These are phyloP conservation scores for Scedosporium apiospermum DNA, from an alignment of 2,329 filamentous ascomycete genomes.

Conservation along the genomic window DNA sequence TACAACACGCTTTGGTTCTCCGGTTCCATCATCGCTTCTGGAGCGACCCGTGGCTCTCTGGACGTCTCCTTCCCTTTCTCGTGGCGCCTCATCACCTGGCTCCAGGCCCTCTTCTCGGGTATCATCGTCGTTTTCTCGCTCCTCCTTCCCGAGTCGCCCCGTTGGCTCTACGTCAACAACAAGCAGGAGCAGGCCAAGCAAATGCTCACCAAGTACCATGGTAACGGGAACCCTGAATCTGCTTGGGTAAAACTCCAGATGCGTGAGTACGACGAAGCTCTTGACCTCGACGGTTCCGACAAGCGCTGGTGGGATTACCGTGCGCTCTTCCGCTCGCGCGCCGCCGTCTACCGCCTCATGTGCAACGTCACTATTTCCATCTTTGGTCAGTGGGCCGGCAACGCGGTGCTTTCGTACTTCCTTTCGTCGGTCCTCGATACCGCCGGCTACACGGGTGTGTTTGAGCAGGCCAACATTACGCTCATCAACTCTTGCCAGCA, in stretches of 20 bases:
- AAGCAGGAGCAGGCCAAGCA: slow-evolving; percentile 23
- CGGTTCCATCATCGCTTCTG: slow-evolving; percentile 34
- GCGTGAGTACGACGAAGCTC: slow-evolving; percentile 30
- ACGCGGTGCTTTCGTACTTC: slow-evolving; percentile 37
- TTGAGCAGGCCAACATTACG: slow-evolving; percentile 36
- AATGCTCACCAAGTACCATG: slow-evolving; percentile 31
- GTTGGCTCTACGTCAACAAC: slow-evolving; percentile 30
- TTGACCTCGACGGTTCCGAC: slow-evolving; percentile 32
- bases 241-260: slow-evolving; percentile 36
- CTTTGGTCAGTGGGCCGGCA: slow-evolving; percentile 37
- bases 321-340: slow-evolving; percentile 30
- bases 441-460: slow-evolving; percentile 33
- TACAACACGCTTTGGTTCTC: slow-evolving; percentile 35
- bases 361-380: slow-evolving; percentile 28
- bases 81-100: slow-evolving; percentile 32
- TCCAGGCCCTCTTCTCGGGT: slow-evolving; percentile 32
- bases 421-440: slow-evolving; percentile 37
- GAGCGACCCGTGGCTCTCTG: slow-evolving; percentile 33
- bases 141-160: slow-evolving; percentile 31
- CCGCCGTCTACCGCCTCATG: slow-evolving; percentile 29
- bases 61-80: slow-evolving; percentile 26
- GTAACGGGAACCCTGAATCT: slow-evolving; percentile 31
- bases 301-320: slow-evolving; percentile 39
- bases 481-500: slow-evolving; percentile 42
- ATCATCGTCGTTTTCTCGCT: slow-evolving; percentile 24